Evolutionary conservation across 2,329 filamentous ascomycete genomes (phyloP), one percentile per base, ranked within the genome.

Genomic region (Aschersonia sp.): DNA sequence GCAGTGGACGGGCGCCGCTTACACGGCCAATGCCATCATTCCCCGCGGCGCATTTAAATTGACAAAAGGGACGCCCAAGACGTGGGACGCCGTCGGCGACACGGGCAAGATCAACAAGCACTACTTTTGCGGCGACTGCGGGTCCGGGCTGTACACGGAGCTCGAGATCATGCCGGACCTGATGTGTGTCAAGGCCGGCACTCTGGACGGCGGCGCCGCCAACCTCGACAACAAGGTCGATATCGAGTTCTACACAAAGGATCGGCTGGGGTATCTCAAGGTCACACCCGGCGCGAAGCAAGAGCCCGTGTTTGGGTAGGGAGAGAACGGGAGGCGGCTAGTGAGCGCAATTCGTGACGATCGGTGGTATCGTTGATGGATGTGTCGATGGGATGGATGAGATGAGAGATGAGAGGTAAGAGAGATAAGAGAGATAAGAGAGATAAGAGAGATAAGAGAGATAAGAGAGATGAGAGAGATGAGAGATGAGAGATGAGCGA

Each of bases 91-190:
- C 12, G 61, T 55, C 0, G 74, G 73, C 4, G 66, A 57, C 37
- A 72, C 69, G 0, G 74, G 74, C 32, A 77, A 76, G 55, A 62
- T 68, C 50, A 77, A 77, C 60, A 70, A 68, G 52, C 73, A 76
- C 55, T 75, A 67, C 61, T 77, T 77, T 64, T 77, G 74, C 55
- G 51, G 59, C 12, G 69, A 56, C 50, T 77, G 74, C 53, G 74
- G 74, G 14, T 72, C 66, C 2, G 63, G 66, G 46, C 53, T 77
- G 30, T 76, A 71, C 55, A 74, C 70, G 8, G 64, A 71, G 55
- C 61, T 76, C 30, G 74, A 76, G 31, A 45, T 76, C 41, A 72
- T 77, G 72, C 67, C 70, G 1, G 70, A 70, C 22, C 59, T 68
- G 52, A 65, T 66, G 7, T 64, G 64, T 50, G 58, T 77, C 54